phyloP scores from a whole-genome alignment of 1,284 basidiomycete genomes.

The Ustilago xerochloae region DNA sequence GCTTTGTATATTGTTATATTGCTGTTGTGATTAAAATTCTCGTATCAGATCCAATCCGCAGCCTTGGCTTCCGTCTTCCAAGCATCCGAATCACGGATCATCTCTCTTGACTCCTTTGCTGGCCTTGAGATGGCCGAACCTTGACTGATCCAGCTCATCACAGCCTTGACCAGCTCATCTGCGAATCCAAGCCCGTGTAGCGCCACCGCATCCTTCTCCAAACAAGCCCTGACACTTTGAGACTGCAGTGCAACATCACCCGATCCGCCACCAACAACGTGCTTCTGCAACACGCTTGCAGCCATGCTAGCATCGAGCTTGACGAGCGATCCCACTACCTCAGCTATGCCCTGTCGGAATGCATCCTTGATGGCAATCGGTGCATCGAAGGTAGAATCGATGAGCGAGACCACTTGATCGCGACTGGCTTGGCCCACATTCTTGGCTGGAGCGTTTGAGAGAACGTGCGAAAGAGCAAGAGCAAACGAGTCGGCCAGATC shows the following conservation, averaged over 20 bases:
- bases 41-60: constrained; percentile 38
- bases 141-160: constrained; percentile 51
- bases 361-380: constrained; percentile 71
- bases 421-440: constrained; percentile 83
- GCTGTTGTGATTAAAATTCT: not conserved
- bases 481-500: constrained; percentile 76
- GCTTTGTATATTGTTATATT: too few relatives aligned
- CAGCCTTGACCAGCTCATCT: constrained; percentile 40
- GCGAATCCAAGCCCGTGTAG: constrained; percentile 33
- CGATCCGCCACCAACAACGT: constrained; percentile 22
- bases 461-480: constrained; percentile 81
- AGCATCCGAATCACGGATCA: constrained; percentile 27
- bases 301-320: constrained; percentile 68
- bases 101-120: constrained; percentile 43
- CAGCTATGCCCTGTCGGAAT: constrained; percentile 75
- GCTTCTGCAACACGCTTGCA: constrained; percentile 21
- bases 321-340: constrained; percentile 77
- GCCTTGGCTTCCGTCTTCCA: constrained; percentile 41
- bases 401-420: constrained; percentile 79
- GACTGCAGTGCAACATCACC: constrained; percentile 45
- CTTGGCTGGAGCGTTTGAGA: constrained; percentile 75
- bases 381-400: constrained; percentile 78
- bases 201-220: constrained; percentile 39
- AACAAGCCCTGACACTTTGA: constrained; percentile 26
- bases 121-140: constrained; percentile 42